Evolutionary conservation across 495 filamentous ascomycete species (phyloP).

Genomic region (Hypoxylon fragiforme): DNA sequence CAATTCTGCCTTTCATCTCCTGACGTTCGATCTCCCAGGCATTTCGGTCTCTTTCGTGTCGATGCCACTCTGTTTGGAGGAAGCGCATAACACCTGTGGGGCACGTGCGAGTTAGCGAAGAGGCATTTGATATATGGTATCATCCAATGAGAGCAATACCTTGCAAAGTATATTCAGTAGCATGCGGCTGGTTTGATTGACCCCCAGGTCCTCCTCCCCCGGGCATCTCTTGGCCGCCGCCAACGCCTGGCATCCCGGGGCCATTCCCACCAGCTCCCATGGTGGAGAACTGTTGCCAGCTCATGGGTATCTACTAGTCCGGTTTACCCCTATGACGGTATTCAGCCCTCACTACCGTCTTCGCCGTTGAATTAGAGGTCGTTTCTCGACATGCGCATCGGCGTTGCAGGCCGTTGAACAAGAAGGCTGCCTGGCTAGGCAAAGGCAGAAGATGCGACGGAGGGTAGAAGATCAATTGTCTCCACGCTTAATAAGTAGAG

Average conservation of each 20-base stretch:
- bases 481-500: constrained; percentile 4
- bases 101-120: constrained; percentile 18
- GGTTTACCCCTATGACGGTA: constrained; percentile 19
- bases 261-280: constrained; percentile 38
- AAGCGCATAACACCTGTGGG: constrained; percentile 94
- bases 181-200: constrained; percentile 63
- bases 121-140: not conserved
- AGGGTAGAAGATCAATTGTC: constrained; percentile 18
- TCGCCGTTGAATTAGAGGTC: constrained; percentile 29
- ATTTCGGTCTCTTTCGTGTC: constrained; percentile 96
- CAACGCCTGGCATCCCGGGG: constrained; percentile 24
- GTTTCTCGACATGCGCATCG: constrained; percentile 36
- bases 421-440: constrained; percentile 18
- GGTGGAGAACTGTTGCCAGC: constrained; percentile 36
- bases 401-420: constrained; percentile 11
- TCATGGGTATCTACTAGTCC: constrained; percentile 28
- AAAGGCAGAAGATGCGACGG: constrained; percentile 13
- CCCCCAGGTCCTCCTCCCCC: constrained; percentile 23
- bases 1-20: constrained; percentile 98
- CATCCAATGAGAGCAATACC: constrained; percentile 53
- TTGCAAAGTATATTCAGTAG: constrained; percentile 98
- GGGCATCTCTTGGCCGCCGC: constrained; percentile 33
- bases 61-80: constrained; percentile 98
- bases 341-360: constrained; percentile 31
- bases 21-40: constrained; percentile 98